Evolutionary conservation across 192 early-diverging fungal genomes (phyloP).

Genomic region (Coemansia sp.): DNA sequence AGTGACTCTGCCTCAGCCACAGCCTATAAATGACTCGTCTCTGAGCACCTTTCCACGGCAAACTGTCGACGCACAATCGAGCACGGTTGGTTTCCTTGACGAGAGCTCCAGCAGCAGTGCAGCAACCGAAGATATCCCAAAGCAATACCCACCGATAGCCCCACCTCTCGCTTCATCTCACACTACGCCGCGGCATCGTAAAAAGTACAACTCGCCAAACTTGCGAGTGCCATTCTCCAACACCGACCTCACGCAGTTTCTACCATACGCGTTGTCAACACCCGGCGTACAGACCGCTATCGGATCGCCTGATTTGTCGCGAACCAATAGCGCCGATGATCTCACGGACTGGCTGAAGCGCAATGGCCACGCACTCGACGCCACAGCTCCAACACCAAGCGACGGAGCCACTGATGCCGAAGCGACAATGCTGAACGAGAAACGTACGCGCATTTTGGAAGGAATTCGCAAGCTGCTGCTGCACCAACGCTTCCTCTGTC

Average conservation of each 20-base stretch:
- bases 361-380: constrained; percentile 4
- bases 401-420: constrained; percentile 4
- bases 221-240: constrained; percentile 10
- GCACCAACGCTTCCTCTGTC: constrained; percentile 64
- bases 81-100: not conserved
- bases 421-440: constrained; percentile 10
- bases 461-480: constrained; percentile 59
- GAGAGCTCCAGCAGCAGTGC: not conserved
- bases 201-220: constrained; percentile 1
- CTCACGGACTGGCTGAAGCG: constrained; percentile 21
- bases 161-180: not conserved
- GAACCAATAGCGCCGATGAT: constrained; percentile 14
- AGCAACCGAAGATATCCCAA: not conserved
- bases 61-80: not conserved
- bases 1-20: not conserved
- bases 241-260: constrained; percentile 30
- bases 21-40: not conserved
- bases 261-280: constrained; percentile 32
- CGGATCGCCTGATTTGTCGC: constrained; percentile 17
- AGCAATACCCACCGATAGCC: not conserved
- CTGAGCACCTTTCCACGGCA: not conserved
- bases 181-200: not conserved
- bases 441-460: constrained; percentile 11
- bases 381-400: not conserved
- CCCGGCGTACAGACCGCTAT: constrained; percentile 23